Base-by-base conservation (phyloP, 164 flowering plant genomes). In the Warburgia ugandensis region DNA sequence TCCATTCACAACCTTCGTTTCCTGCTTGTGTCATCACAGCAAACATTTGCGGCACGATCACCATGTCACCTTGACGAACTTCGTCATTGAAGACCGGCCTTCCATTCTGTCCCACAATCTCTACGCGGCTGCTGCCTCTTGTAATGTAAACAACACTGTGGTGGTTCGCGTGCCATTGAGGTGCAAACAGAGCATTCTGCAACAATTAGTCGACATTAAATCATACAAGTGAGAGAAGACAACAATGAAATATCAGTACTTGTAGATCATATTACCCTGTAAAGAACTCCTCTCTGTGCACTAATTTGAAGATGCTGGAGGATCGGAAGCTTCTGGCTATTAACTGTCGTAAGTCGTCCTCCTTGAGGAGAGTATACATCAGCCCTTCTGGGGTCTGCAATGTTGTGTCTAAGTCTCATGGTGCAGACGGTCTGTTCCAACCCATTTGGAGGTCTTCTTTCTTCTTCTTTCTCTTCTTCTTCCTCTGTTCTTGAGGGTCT, bases 371-470 rank as follows among this genome's bases (percentile, higher is more conserved):
- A 56, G 71, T 65, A 81, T 3, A 81, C 30, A 39, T 83, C 91
- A 5, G 88, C 77, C 0, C 65, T 61, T 3, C 52, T 14, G 0
- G 79, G 79, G 31, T 73, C 64, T 3, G 45, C 80, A n/a, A 83
- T 63, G 79, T 81, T 79, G 65, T 76, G 68, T 7, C 26, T 67
- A 1, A 77, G 46, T 58, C 74, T 71, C 30, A 62, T 31, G 17
- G 45, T 56, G 84, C 95, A 86, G 2, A 77, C 8, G 20, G 77
- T 71, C 65, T 83, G 84, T 45, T 83, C 95, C 1, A 78, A 6
- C n/a, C 87, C 88, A 50, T 80, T 85, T 17, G 30, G 3, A n/a
- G n/a, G n/a, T n/a, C n/a, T 7, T 21, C 23, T 45, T 29, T 33
- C 26, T 19, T 46, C n/a, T 30, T 59, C 58, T 33, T 53, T 31